Base-by-base conservation (phyloP, 2,329 filamentous ascomycete species). In the Neurospora sp. region DNA sequence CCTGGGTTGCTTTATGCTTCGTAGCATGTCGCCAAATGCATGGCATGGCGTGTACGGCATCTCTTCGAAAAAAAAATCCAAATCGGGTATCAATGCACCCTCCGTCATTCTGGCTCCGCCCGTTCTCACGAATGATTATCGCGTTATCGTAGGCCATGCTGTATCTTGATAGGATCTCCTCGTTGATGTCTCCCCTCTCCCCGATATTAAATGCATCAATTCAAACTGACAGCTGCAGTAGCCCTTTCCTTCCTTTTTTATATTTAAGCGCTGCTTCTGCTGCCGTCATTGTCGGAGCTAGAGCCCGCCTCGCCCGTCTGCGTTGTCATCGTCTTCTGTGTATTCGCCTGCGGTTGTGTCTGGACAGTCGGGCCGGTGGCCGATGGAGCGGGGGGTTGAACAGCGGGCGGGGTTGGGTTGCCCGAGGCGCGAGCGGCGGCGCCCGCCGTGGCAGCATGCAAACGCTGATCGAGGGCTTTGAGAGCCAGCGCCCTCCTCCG, bases 381-480 rank as follows among this genome's bases (percentile, higher is more conserved):
- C 62, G 81, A 78, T 17, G 77, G 77, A 8, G 82, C 78, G 33
- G 77, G 73, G 4, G 79, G 74, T 23, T 78, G 72, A 73, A 80
- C 74, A 72, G 82, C 65, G 68, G 74, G 71, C 28, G 80, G 80
- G n/a, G 81, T 79, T 4, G 84, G 84, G 65, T 80, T 78, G 70
- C 77, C 78, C 12, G 79, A 77, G 6, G 78, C 74, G 70, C 81
- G 80, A 57, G 84, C 77, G 37, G 82, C 78, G 66, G 85, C 81
- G 71, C 80, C 85, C 40, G 84, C 84, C 17, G 91, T 90, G 3
- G 93, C 93, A n/a, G 92, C 91, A 79, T 96, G 92, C 68, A 99
- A 83, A 73, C 96, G 87, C 81, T 98, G 93, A 79, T 99, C 96
- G 69, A 99, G 82, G 3, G 94, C 95, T 78, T 95, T 95, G 69